Base-by-base conservation (phyloP, 2,329 filamentous ascomycete species). In the Calonectria fujianensis region DNA sequence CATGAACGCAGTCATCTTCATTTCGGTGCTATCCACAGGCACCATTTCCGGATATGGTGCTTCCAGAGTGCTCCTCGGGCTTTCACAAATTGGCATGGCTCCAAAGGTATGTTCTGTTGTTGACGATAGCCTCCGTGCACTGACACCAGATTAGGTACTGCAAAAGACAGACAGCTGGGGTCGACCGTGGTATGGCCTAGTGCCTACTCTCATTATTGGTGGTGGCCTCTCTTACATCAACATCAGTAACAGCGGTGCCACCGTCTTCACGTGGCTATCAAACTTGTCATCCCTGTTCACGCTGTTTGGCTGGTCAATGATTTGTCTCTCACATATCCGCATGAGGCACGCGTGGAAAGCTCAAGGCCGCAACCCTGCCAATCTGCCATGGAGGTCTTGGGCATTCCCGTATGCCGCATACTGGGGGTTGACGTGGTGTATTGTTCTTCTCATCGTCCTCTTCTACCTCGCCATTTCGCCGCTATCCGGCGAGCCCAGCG, bases 191-290 rank as follows among this genome's bases (percentile, higher is more conserved):
- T 74, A 68, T 16, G 74, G 66, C 8, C 80, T 91, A 16, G 78
- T 90, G 2, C 85, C 90, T 64, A 89, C 90, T 0, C 89, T 91
- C 63, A 75, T 89, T 11, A 87, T 91, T 51, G 89, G 85, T 9
- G 83, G 85, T 27, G 86, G 83, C 0, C 83, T 88, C 6, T 80
- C 82, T 41, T 87, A 87, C 74, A 84, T 88, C 27, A 88, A 88
- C 75, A 85, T 87, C 32, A 83, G 71, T 78, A 81, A 87, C 74
- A 85, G 81, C 32, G 85, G 86, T 3, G 79, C 84, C 0, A 81
- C 84, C 4, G 87, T 88, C 48, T 89, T 89, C 77, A 82, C 80
- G 11, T 89, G 88, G 88, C 85, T 89, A 68, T 87, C 86, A 3
- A 88, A 85, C 70, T 80, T 89, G 20, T 87, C 85, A 0, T 87